A percentile compares a stretch with the other conserved stretches of the same genome.
These are phyloP conservation scores for Williopsis jadinii DNA, from an alignment of 1,139 yeast genomes.

Conservation along the genomic window DNA sequence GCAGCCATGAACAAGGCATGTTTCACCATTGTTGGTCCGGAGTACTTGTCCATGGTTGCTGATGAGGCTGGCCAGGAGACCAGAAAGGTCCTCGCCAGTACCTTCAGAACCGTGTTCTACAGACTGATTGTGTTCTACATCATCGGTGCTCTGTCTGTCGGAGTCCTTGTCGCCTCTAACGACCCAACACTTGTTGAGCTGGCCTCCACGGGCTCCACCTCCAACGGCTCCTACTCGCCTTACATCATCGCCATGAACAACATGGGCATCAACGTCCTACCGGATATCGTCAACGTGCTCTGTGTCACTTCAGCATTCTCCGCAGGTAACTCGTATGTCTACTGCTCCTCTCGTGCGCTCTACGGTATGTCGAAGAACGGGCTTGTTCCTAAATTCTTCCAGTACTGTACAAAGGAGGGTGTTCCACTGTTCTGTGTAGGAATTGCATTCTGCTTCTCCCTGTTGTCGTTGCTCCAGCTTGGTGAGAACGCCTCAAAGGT, in stretches of 20 bases:
- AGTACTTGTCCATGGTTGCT: slow-evolving; percentile 46
- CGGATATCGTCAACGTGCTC: slow-evolving; percentile 50
- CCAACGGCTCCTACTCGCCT: slow-evolving; percentile 39
- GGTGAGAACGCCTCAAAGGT: slow-evolving; percentile 46
- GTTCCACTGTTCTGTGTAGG: slow-evolving; percentile 44
- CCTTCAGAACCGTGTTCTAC: slow-evolving; percentile 39
- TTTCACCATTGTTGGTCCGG: slow-evolving; percentile 79
- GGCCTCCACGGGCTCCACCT: slow-evolving; percentile 49
- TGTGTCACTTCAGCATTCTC: slow-evolving; percentile 51
- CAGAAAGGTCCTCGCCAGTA: slow-evolving; percentile 39
- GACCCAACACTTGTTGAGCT: slow-evolving; percentile 33
- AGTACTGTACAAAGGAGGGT: slow-evolving; percentile 37
- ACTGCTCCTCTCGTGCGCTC: slow-evolving; percentile 56
- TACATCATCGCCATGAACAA: slow-evolving; percentile 48
- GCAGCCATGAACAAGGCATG: slow-evolving; percentile 55
- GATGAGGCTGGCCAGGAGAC: slow-evolving; percentile 46
- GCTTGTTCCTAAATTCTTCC: slow-evolving; percentile 51
- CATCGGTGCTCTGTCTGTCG: slow-evolving; percentile 37
- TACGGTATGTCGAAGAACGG: slow-evolving; percentile 50
- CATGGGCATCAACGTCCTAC: slow-evolving; percentile 41
- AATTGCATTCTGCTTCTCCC: slow-evolving; percentile 31
- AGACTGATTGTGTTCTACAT: slow-evolving; percentile 41
- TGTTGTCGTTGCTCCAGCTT: slow-evolving; percentile 35
- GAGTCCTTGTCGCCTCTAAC: slow-evolving; percentile 40
- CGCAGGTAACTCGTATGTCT: slow-evolving; percentile 58